Percentiles rank a stretch among this genome's conserved stretches.
Evolutionary conservation across 805 yeast species (phyloP).

Genomic region (Saturnispora diversa): DNA sequence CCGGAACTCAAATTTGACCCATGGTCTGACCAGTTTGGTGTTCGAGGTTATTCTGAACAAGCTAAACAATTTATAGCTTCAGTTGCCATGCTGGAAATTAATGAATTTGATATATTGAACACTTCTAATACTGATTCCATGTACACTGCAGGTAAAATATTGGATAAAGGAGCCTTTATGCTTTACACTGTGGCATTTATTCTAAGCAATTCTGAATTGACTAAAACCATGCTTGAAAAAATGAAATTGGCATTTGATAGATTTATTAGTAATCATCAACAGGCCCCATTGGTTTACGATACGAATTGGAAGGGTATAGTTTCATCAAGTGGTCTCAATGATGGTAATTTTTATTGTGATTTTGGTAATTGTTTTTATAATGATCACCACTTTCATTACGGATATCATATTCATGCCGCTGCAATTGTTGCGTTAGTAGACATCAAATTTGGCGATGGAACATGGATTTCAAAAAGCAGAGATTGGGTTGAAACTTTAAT

Average conservation of each 20-base stretch:
- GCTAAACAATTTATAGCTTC: conserved; percentile 34
- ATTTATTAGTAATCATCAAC: conserved; percentile 63
- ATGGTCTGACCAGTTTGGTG: conserved; percentile 44
- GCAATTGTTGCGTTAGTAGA: conserved; percentile 70
- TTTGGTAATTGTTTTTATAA: conserved; percentile 74
- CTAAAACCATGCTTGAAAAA: conserved; percentile 44
- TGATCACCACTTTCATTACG: conserved; percentile 86
- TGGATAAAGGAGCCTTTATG: conserved; percentile 87
- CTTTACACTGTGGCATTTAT: conserved; percentile 64
- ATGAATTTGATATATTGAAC: conserved; percentile 43
- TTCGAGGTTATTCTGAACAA: conserved; percentile 28
- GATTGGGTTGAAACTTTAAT: conserved; percentile 55
- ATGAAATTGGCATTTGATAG: conserved; percentile 62
- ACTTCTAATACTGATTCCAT: conserved; percentile 71
- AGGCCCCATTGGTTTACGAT: conserved; percentile 70
- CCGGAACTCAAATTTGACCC: conserved; percentile 41
- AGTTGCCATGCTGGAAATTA: conserved; percentile 46
- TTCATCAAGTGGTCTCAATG: conserved; percentile 48
- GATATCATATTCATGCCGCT: conserved; percentile 77
- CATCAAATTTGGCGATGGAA: conserved; percentile 37
- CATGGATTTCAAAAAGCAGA: conserved; percentile 41
- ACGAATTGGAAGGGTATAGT: conserved; percentile 70
- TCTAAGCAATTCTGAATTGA: conserved; percentile 45
- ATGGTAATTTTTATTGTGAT: conserved; percentile 35
- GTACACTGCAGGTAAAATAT: conserved; percentile 81